Percentiles rank a stretch among this genome's conserved stretches.
Conservation (phyloP, 1,284 basidiomycete species). For the Austropuccinia psidii region DNA sequence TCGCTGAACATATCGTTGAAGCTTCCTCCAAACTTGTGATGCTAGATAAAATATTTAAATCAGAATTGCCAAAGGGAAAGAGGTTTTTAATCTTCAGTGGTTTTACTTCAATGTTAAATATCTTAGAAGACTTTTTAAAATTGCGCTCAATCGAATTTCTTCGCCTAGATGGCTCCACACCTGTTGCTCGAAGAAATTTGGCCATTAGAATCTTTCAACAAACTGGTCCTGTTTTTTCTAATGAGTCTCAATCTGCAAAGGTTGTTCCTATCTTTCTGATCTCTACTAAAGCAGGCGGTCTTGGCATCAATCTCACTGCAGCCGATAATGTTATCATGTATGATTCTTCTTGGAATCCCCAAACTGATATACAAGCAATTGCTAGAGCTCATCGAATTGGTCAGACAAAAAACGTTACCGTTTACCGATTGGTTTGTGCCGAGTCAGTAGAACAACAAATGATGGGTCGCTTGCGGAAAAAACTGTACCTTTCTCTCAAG, state of each 20-base stretch:
- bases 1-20: slow-evolving; percentile 57
- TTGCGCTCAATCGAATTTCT: slow-evolving; percentile 38
- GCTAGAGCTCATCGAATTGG: slow-evolving; percentile 42
- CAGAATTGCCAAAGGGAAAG: slow-evolving; percentile 41
- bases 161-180: slow-evolving; percentile 41
- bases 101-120: slow-evolving; percentile 51
- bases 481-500: slow-evolving; percentile 58
- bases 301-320: slow-evolving; percentile 46
- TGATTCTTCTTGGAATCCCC: slow-evolving; percentile 41
- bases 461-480: slow-evolving; percentile 58
- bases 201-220: slow-evolving; percentile 60
- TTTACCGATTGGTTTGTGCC: slow-evolving; percentile 40
- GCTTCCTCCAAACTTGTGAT: slow-evolving; percentile 51
- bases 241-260: neutral
- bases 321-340: slow-evolving; percentile 40
- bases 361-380: slow-evolving; percentile 41
- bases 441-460: slow-evolving; percentile 60
- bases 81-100: slow-evolving; percentile 48
- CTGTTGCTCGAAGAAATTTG: slow-evolving; percentile 54
- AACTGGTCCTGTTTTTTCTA: slow-evolving; percentile 43
- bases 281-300: slow-evolving; percentile 41
- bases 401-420: slow-evolving; percentile 40
- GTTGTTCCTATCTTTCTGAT: slow-evolving; percentile 40
- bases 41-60: slow-evolving; percentile 42
- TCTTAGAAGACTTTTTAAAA: slow-evolving; percentile 40